phyloP scores from a whole-genome alignment of 78 protist genomes.

The Pigoraptor vietnamica region DNA sequence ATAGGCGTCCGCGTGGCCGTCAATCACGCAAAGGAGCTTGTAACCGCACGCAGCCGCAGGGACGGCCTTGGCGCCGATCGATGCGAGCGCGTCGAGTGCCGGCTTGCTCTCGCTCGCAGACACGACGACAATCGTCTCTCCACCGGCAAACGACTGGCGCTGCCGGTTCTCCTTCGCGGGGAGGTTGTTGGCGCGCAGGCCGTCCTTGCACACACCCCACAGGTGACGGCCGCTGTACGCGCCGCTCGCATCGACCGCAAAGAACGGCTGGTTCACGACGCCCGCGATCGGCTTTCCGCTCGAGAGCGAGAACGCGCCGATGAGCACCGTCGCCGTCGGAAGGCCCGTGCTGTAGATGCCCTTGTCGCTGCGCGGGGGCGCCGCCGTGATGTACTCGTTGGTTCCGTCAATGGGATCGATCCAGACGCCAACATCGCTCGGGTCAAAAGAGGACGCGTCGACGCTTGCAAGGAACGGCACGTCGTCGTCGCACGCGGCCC shows the following conservation, averaged over 20 bases:
- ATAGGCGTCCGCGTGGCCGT: background rate
- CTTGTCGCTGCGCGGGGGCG: background rate
- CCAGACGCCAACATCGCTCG: slow-evolving; percentile 3
- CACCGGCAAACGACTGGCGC: background rate
- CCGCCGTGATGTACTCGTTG: background rate
- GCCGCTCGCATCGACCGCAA: background rate
- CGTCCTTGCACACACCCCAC: background rate
- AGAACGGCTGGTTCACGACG: background rate
- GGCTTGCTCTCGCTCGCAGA: background rate
- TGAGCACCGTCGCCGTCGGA: background rate
- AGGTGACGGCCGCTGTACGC: background rate
- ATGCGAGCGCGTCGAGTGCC: background rate
- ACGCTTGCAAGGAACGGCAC: background rate
- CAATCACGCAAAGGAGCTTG: background rate
- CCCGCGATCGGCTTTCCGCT: background rate
- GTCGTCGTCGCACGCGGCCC: background rate
- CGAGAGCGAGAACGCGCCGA: background rate
- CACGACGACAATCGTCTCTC: background rate
- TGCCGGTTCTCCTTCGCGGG: background rate
- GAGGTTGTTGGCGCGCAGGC: background rate
- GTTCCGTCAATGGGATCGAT: slow-evolving; percentile 1
- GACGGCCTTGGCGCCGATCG: background rate
- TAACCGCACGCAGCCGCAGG: background rate
- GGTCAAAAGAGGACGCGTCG: background rate
- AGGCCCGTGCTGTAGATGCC: background rate